Evolutionary conservation across 352 stramenopile species (phyloP), one percentile per base, ranked within the genome.

Genomic region (Globisporangium parvum): DNA sequence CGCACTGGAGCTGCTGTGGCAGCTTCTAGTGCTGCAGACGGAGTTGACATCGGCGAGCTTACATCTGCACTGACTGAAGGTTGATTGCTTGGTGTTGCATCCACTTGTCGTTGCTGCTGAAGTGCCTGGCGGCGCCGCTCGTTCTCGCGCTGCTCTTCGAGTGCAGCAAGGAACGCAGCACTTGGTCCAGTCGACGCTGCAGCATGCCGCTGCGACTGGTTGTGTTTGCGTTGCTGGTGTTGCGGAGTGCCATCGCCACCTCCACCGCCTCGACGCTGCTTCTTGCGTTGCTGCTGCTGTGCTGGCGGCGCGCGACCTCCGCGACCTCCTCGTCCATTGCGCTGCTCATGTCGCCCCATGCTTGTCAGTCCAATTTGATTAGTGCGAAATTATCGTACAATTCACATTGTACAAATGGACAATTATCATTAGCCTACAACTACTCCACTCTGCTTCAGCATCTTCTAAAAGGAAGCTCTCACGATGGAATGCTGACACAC

Each of bases 121-220:
- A 54, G 44, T 42, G 47, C 44, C 39, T 55, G 33, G 1, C 59
- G 55, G 0, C n/a, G 67, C 28, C 72, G 65, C 40, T 61, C 62
- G 28, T 73, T 84, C 28, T 67, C 66, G 9, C 78, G 74, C 48
- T 88, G 78, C 0, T 66, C 72, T 56, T 78, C 78, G n/a, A 88
- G 55, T 47, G 78, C 78, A 31, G 70, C 70, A 15, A 89, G 66
- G 65, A 89, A 89, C 23, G 55, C 56, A 6, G 63, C 64, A 24
- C 68, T 78, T 8, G 65, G 59, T 21, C 23, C 57, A 24, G 45
- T 39, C 26, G 12, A 14, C 52, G 44, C 11, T 53, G 50, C 12
- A 40, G 33, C 2, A 26, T 37, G 31, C 26, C 55, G 26, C 17
- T 11, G 37, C 15, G 37, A 4, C 11, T 51, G 23, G 18, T 20